These are phyloP conservation scores for Micractinium conductrix DNA, from an alignment of 139 green algal genomes.

Conservation along the genomic window DNA sequence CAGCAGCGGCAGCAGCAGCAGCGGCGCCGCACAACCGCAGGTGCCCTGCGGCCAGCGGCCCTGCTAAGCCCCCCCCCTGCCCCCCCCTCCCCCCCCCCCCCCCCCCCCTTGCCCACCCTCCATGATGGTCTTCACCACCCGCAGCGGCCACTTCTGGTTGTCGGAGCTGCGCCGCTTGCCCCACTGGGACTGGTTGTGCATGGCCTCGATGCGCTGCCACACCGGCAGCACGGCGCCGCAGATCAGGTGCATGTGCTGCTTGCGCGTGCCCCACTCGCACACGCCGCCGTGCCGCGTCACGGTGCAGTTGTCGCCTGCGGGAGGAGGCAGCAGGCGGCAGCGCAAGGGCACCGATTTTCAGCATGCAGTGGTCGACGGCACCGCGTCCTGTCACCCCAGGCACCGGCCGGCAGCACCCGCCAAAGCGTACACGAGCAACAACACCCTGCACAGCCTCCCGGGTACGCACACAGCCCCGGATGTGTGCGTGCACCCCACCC, in stretches of 20 bases:
- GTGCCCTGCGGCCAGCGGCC: too few relatives aligned
- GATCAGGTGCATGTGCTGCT: slow-evolving; percentile 32
- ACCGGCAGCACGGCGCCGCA: slow-evolving; percentile 38
- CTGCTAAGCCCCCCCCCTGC: neutral
- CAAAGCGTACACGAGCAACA: too few relatives aligned
- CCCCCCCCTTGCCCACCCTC: neutral
- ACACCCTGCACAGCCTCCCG: too few relatives aligned
- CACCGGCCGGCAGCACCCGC: too few relatives aligned
- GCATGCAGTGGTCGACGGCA: too few relatives aligned
- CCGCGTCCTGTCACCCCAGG: too few relatives aligned
- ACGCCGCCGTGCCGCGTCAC: neutral
- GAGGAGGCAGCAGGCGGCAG: too few relatives aligned
- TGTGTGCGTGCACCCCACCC: too few relatives aligned
- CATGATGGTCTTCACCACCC: slow-evolving; percentile 26
- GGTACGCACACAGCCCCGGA: too few relatives aligned
- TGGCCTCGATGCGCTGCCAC: slow-evolving; percentile 34
- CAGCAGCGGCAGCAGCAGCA: neutral
- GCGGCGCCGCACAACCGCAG: neutral
- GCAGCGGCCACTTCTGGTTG: slow-evolving; percentile 29
- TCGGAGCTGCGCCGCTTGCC: slow-evolving; percentile 11
- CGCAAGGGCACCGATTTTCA: too few relatives aligned
- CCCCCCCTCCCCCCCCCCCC: neutral
- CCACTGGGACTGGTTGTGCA: slow-evolving; percentile 10
- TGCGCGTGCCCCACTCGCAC: slow-evolving; percentile 20
- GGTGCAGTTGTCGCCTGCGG: slow-evolving; percentile 8